Base-by-base conservation (phyloP, 2,329 filamentous ascomycete genomes). In the Neurospora sp. region DNA sequence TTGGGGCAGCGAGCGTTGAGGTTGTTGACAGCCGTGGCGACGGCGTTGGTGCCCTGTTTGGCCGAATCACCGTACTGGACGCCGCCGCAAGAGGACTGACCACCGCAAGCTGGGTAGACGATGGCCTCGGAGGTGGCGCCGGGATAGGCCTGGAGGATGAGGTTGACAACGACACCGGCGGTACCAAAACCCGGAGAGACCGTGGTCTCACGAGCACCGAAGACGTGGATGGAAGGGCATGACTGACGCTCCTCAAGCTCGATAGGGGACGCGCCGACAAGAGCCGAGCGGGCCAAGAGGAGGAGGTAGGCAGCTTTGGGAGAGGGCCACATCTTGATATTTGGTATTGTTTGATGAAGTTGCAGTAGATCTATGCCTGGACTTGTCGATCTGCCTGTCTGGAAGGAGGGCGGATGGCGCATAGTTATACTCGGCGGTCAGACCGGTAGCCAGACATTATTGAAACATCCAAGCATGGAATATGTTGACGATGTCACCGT, bases 81-180 rank as follows among this genome's bases (percentile, higher is more conserved):
- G 33, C 84, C 81, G 67, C 87, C 87, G 73, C 87, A 89, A 1
- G 80, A 80, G 5, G 82, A 76, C 74, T 87, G 84, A 52, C 87
- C 87, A 69, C 87, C 87, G 70, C 85, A 88, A 1, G 88, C 88
- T 66, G 88, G 84, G 74, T 86, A 86, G 70, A 38, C 73, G 73
- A 86, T 86, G 3, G 83, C 81, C 71, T 83, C 81, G 9, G 83
- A 76, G 6, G 82, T 82, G 17, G 82, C 78, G 8, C 84, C 84
- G 0, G 84, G 75, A 74, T 84, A 82, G 13, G 82, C 80, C 28
- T 74, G 74, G 7, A 81, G 76, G 58, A 86, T 79, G 19, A 80
- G 72, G 75, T 85, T 81, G 68, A 86, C 83, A 13, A 86, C 82
- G 0, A 78, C 79, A 46, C 76, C 78, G 40, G 82, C 76, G 0